Base-by-base conservation (phyloP, 345 rosid genomes). In the Moricandia arvensis region DNA sequence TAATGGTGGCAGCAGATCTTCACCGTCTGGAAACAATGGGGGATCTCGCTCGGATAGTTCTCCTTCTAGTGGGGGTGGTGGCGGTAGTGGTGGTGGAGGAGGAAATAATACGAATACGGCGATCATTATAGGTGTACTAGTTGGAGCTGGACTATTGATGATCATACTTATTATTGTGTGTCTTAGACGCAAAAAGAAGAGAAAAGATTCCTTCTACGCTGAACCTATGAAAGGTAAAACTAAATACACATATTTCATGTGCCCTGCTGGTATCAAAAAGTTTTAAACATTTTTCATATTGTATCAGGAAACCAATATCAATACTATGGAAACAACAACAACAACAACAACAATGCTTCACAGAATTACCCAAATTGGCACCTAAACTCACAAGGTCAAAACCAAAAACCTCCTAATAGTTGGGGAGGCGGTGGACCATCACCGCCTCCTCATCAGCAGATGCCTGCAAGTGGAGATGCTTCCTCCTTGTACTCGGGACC, bases 401-500 rank as follows among this genome's bases (percentile, higher is more conserved):
- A 81, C 61, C 85, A 83, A 33, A 69, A 75, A 59, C 74, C 76
- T 7, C 79, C 77, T 26, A 82, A 83, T 34, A 74, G 80, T 30
- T 77, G 80, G 80, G 82, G 86, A 60, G 84, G 96, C 80, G 83
- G 72, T 53, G 71, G 82, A 5, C 82, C 87, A 27, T 75, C 75
- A 38, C 72, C 80, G 0, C 82, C 86, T 21, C 85, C 87, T 10
- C 85, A 86, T 47, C 90, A 83, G 1, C 82, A 47, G 4, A 80
- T 83, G 77, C 33, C 72, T 68, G 78, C 73, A 74, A 83, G 88
- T 3, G 84, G 85, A 38, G 96, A 91, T 17, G 74, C 83, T 87
- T 90, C 89, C 59, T 45, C 82, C 9, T 13, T 72, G 34, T 89
- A 66, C 77, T 87, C 97, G 0, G 96, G 88, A 7, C 90, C 90